phyloP scores from a whole-genome alignment of 1,284 basidiomycete species.

The Puccinia sorghi region DNA sequence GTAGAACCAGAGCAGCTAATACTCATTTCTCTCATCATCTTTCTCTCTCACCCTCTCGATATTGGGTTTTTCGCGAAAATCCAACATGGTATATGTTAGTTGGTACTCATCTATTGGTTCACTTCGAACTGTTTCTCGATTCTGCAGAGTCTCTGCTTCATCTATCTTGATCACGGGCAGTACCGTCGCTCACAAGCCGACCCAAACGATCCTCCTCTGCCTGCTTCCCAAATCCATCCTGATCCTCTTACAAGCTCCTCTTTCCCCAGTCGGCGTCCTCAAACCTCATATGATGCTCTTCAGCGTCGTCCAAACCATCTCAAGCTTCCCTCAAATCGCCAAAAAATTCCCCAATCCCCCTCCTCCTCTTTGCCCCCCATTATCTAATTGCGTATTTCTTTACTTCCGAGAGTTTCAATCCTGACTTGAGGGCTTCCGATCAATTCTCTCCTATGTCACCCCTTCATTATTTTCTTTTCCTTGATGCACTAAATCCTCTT shows the following conservation, averaged over 20 bases:
- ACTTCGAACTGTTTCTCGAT: slow-evolving; percentile 78
- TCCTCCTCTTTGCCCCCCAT: too few relatives aligned
- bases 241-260: neutral
- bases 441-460: too few relatives aligned
- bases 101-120: slow-evolving; percentile 78
- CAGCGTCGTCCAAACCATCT: neutral
- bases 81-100: slow-evolving; percentile 61
- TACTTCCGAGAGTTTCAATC: too few relatives aligned
- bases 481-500: too few relatives aligned
- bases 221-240: neutral
- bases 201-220: neutral
- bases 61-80: neutral
- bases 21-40: neutral
- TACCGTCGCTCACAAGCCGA: neutral
- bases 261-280: neutral
- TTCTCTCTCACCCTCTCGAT: neutral
- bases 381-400: too few relatives aligned
- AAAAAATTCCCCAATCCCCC: too few relatives aligned
- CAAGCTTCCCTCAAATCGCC: too few relatives aligned
- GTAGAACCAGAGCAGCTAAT: slow-evolving; percentile 14
- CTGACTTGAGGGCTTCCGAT: too few relatives aligned
- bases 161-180: slow-evolving; percentile 23
- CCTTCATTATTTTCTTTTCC: too few relatives aligned
- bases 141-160: slow-evolving; percentile 63
- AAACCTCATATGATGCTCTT: neutral